Conservation (phyloP, 108 stramenopile genomes). For the Chaetoceros tenuissimus region DNA sequence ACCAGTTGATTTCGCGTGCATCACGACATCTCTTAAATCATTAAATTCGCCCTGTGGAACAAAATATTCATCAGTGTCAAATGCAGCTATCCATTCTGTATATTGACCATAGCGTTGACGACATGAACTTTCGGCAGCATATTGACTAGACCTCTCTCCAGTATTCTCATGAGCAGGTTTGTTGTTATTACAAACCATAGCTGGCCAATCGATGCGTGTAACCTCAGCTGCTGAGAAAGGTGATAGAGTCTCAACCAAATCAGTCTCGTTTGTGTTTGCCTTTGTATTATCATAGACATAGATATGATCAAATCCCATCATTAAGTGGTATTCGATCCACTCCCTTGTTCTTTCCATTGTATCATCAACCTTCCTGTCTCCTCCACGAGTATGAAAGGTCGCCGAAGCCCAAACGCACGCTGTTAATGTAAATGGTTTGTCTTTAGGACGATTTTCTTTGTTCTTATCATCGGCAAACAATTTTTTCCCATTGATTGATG, state of each 20-base stretch:
- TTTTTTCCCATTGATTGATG: slow-evolving; percentile 28
- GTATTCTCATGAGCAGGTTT: slow-evolving; percentile 57
- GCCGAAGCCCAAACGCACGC: slow-evolving; percentile 70
- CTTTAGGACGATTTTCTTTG: slow-evolving; percentile 3
- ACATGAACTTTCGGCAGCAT: slow-evolving; percentile 69
- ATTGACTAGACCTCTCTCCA: slow-evolving; percentile 65
- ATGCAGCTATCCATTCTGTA: slow-evolving; percentile 66
- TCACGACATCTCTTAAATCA: slow-evolving; percentile 38
- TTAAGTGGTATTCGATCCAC: slow-evolving; percentile 77
- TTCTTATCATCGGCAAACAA: slow-evolving; percentile 32
- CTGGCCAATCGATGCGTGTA: slow-evolving; percentile 36
- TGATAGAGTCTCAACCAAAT: slow-evolving; percentile 17
- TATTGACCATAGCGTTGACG: slow-evolving; percentile 55
- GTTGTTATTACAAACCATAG: slow-evolving; percentile 56
- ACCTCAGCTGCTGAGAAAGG: slow-evolving; percentile 29
- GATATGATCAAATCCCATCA: slow-evolving; percentile 49
- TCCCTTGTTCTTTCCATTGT: slow-evolving; percentile 45
- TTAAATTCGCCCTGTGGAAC: slow-evolving; percentile 57
- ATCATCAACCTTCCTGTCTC: slow-evolving; percentile 33
- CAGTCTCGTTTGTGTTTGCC: slow-evolving; percentile 21
- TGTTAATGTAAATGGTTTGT: slow-evolving; percentile 40
- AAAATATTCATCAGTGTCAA: slow-evolving; percentile 73
- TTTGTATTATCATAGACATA: slow-evolving; percentile 36
- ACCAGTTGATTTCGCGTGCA: slow-evolving; percentile 32
- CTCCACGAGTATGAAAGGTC: slow-evolving; percentile 52